A percentile compares a stretch with the other conserved stretches of the same genome.
Evolutionary conservation across 306 rosid species (phyloP).

Genomic region (Casuarina cunninghamiana): DNA sequence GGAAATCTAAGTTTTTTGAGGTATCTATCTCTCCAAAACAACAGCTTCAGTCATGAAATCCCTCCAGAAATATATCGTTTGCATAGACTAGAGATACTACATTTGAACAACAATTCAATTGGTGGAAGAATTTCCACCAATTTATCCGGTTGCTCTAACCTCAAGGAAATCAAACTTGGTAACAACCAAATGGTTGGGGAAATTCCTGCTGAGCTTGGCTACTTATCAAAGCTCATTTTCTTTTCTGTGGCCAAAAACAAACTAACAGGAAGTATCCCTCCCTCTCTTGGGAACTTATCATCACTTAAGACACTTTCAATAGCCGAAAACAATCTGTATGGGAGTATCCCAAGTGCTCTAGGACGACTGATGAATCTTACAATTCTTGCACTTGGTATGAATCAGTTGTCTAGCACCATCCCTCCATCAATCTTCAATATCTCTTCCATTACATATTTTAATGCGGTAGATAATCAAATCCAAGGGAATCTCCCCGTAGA

Average conservation of each 20-base stretch:
- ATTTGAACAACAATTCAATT: fast-evolving
- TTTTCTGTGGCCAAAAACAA: fast-evolving
- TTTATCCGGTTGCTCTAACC: background rate
- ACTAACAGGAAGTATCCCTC: background rate
- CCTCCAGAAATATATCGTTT: background rate
- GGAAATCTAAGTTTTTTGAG: background rate
- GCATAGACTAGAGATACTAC: background rate
- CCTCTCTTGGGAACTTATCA: background rate
- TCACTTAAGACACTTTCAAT: fast-evolving
- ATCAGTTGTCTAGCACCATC: background rate
- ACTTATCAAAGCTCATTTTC: background rate
- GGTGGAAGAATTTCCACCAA: background rate
- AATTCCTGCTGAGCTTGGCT: background rate
- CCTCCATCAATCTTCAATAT: constrained; percentile 1
- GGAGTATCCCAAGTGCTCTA: background rate
- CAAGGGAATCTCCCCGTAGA: background rate
- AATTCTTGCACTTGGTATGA: fast-evolving
- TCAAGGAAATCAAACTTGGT: fast-evolving
- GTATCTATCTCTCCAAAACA: fast-evolving
- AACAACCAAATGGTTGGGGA: background rate
- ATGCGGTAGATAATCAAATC: background rate
- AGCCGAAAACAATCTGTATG: background rate
- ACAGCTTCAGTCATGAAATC: too few species aligned
- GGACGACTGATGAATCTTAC: background rate
- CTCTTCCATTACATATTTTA: background rate